Evolutionary conservation across 2,329 filamentous ascomycete genomes (phyloP), one percentile per base, ranked within the genome.

Genomic region (Pestalotiopsis sp.): DNA sequence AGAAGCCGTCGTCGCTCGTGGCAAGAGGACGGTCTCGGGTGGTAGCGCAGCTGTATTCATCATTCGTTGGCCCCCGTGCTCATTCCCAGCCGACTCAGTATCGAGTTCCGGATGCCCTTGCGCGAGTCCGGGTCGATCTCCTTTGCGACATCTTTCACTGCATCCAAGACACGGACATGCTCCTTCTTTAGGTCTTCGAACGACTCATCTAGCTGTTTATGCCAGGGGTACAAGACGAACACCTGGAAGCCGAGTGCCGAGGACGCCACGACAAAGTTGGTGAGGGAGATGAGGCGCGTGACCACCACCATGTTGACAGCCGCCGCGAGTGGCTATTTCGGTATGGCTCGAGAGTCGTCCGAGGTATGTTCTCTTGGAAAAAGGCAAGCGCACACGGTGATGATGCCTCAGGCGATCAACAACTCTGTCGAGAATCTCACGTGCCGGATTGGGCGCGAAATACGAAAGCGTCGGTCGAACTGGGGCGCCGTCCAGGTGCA

Each of bases 221-320:
- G 90, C 90, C 90, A 92, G 1, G 90, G 90, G 78, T 92, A 92
- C 12, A 92, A 82, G 52, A 92, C 90, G 73, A 89, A 90, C 64
- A 92, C 88, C 79, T 92, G 90, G 78, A 92, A 92, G 45, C 82
- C 83, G 41, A 92, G 83, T 0, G 90, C 90, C 4, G 89, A 91
- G 38, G 85, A 85, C 66, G 89, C 90, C 70, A 92, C 88, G 71
- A 86, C 75, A 75, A 92, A 92, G 81, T 92, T 91, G 70, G 88
- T 90, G 70, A 90, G 72, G 12, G 89, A 90, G 71, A 91, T 81
- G 65, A 78, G 73, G 64, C 83, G 81, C 13, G 83, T 84, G 73
- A 83, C 9, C 20, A 67, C 9, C 20, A 67, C 62, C 66, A 67
- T 67, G 20, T 25, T 61, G 65, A 23, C 38, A 20, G 17, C 25